Base-by-base conservation (phyloP, 1,284 basidiomycete species). In the Cryptococcus sp. region DNA sequence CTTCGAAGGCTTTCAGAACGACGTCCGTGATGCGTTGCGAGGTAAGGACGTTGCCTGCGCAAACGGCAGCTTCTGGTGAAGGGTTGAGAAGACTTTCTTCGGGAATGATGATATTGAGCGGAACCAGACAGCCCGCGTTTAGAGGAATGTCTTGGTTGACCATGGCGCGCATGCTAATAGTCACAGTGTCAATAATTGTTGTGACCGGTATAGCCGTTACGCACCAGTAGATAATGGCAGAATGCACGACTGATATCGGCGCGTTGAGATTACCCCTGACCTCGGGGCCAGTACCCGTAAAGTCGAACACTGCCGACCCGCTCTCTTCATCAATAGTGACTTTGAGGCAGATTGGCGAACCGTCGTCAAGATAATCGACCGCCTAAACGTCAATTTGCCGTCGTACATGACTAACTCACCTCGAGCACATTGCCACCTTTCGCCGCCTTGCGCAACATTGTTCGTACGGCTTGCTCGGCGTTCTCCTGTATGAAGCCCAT, bases 11-110 rank as follows among this genome's bases (percentile, higher is more conserved):
- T 68, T 88, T 89, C 49, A 98, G 81, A 3, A 98, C 91, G 0
- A 96, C 92, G 71, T 98, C 95, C 0, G 95, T 93, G 57, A 98
- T 92, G 6, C 94, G 83, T 74, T 96, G 93, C 13, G 87, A 89
- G 2, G 94, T 96, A 54, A 94, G 80, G 13, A 96, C 93, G 67
- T 96, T 96, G 4, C 93, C 93, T 20, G 89, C 93, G 63, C 92
- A 94, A 2, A 96, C 92, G 0, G 93, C 93, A 0, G 92, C 93
- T 0, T 87, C 89, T 37, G 84, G 83, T 5, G 89, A 92, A 0
- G 94, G 93, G 4, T 87, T 84, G 23, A 98, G 81, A 7, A 97
- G 77, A 10, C 88, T 89, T 52, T 87, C 88, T 39, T 83, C 78
- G 0, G 94, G 94, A 43, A 97, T 91, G 62, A 38, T 40, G 34